phyloP scores from a whole-genome alignment of 75 land plant species.

The Selaginella tamariscina region DNA sequence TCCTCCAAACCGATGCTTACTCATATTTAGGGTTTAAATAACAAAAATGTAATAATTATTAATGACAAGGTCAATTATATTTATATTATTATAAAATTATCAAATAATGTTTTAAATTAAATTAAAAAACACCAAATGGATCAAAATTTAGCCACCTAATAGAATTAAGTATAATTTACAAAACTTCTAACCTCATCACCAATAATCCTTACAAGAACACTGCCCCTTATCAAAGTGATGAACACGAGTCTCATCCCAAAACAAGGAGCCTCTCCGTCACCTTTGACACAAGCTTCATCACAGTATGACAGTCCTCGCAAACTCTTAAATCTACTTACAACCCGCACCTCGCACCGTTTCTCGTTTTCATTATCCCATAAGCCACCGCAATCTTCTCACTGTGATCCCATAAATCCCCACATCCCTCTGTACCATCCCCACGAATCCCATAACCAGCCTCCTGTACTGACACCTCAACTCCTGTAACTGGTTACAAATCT shows the following conservation, averaged over 20 bases:
- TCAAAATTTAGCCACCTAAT: too few species aligned
- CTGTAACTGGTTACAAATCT: neutral
- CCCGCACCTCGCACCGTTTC: neutral
- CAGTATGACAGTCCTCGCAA: constrained; percentile 8
- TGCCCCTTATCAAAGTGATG: neutral
- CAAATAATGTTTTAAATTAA: too few species aligned
- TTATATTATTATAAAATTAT: too few species aligned
- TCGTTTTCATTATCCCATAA: neutral
- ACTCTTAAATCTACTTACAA: neutral
- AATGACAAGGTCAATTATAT: too few species aligned
- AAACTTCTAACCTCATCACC: too few species aligned
- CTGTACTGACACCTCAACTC: too few species aligned
- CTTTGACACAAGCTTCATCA: neutral
- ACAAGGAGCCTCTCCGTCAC: neutral
- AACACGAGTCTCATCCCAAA: neutral
- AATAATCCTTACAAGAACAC: neutral
- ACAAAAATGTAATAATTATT: too few species aligned
- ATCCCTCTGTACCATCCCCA: neutral
- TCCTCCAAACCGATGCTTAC: too few species aligned
- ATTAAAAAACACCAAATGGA: too few species aligned
- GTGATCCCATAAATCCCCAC: neutral
- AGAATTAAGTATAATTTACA: too few species aligned
- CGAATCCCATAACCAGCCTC: neutral
- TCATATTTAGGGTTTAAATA: too few species aligned
- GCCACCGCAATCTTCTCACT: neutral